Base-by-base conservation (phyloP, 176 grass and related monocot species). In the Typha latifolia region DNA sequence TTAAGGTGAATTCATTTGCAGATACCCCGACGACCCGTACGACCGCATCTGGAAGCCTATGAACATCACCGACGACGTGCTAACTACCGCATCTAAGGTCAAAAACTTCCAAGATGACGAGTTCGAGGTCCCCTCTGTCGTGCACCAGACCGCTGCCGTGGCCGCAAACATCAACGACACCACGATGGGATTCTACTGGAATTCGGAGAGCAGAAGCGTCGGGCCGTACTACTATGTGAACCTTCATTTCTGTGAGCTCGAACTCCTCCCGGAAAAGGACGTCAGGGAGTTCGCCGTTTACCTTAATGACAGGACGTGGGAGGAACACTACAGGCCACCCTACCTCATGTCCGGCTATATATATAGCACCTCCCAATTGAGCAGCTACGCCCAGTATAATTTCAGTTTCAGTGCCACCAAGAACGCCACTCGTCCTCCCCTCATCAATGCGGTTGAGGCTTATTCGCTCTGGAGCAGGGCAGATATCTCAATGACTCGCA, bases 231-330 rank as follows among this genome's bases (percentile, higher is more conserved):
- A 75, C 79, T 74, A 57, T 9, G 48, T 66, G 43, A 70, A 67
- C 24, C 29, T 87, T 23, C 77, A 87, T 48, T 62, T 87, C 21
- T 9, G 80, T 2, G 84, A 87, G 76, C 22, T 87, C 61, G 16
- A 34, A 56, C n/a, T 5, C 0, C 77, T 76, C 12, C 21, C 70
- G 49, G 48, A 9, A 34, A 3, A 21, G 57, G 55, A 19, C 43
- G n/a, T 3, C 2, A 79, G 84, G 31, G 48, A 72, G 62, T 87
- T 74, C 61, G 47, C 47, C 67, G 19, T 82, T 61, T 57, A 69
- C 63, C 19, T 87, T 14, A 82, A 87, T 62, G 69, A 61, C 11
- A 0, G 22, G 29, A 10, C 5, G 8, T 82, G 70, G 75, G 59
- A 34, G 4, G 61, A 66, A 37, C 61, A 50, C 0, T 22, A 66